These are phyloP conservation scores for Claviceps sp. DNA, from an alignment of 2,329 filamentous ascomycete species.

Conservation along the genomic window DNA sequence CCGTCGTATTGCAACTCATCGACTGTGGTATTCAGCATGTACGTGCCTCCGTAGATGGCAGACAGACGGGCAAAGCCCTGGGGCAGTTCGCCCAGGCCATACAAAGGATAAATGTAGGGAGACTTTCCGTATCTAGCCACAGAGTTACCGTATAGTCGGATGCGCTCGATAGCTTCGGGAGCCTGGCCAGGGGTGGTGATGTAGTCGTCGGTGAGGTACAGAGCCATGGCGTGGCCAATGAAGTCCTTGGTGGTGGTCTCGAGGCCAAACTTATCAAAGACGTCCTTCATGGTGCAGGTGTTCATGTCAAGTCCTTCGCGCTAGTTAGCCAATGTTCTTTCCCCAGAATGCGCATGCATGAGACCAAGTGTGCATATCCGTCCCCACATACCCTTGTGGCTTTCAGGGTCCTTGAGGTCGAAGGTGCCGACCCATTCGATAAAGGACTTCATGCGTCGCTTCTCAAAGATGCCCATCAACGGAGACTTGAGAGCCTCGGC, in stretches of 20 bases:
- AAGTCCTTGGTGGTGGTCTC: constrained; percentile 86
- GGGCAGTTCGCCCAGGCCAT: constrained; percentile 91
- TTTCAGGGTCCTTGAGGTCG: constrained; percentile 64
- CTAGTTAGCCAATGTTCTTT: constrained; percentile 8
- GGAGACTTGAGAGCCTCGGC: constrained; percentile 82
- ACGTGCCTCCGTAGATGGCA: constrained; percentile 96
- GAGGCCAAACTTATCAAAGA: constrained; percentile 95
- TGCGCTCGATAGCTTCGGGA: constrained; percentile 78
- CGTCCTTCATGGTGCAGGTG: constrained; percentile 85
- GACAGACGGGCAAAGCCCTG: constrained; percentile 96
- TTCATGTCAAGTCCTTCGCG: constrained; percentile 62
- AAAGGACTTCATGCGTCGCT: constrained; percentile 92
- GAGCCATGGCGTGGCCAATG: constrained; percentile 94
- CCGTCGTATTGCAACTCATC: constrained; percentile 80
- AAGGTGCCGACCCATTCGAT: constrained; percentile 90
- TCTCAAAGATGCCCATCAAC: constrained; percentile 95
- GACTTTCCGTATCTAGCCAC: constrained; percentile 97
- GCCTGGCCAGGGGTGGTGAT: constrained; percentile 60
- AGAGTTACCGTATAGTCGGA: constrained; percentile 92
- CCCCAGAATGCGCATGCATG: background rate
- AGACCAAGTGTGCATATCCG: background rate
- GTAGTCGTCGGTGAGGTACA: constrained; percentile 86
- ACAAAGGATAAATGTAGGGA: constrained; percentile 97
- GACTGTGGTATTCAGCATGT: constrained; percentile 95
- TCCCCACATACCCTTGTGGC: constrained; percentile 64